Conservation (phyloP, 371 early-diverging fungal genomes). For the Rhizopus arrhizus region DNA sequence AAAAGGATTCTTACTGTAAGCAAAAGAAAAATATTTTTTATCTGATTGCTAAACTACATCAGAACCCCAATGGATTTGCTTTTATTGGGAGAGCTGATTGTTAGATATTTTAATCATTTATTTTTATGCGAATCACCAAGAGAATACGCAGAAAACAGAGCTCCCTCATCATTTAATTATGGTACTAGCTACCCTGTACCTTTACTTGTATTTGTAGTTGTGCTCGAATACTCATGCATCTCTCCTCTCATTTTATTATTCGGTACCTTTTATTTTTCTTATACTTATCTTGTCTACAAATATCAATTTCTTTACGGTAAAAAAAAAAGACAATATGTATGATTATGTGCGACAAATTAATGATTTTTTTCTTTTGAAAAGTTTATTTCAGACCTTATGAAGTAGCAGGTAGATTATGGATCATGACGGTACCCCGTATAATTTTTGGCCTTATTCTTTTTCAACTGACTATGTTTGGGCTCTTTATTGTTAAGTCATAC, state of each 20-base stretch:
- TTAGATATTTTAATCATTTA: conserved; percentile 46
- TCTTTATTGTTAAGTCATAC: conserved; percentile 57
- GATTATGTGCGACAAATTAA: no score
- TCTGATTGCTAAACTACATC: not conserved
- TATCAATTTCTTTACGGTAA: conserved; percentile 79
- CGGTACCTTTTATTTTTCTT: conserved; percentile 75
- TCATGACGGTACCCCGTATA: conserved; percentile 76
- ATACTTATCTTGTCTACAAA: conserved; percentile 84
- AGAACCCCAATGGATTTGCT: conserved; percentile 70
- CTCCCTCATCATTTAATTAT: conserved; percentile 62
- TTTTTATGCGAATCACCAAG: conserved; percentile 71
- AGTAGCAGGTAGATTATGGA: conserved; percentile 78
- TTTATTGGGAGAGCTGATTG: conserved; percentile 53
- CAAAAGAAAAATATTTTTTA: not conserved
- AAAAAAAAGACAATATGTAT: no score
- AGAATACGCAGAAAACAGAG: conserved; percentile 62
- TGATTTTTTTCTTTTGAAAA: not conserved
- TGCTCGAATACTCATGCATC: conserved; percentile 84
- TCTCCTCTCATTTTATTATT: conserved; percentile 83
- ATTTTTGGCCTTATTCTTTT: conserved; percentile 79
- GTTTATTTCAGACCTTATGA: conserved; percentile 87
- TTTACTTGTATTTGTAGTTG: conserved; percentile 84
- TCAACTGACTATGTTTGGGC: conserved; percentile 83
- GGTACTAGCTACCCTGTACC: conserved; percentile 67
- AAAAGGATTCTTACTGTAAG: conserved; percentile 63